Percentiles rank a stretch among this genome's conserved stretches.
These are phyloP conservation scores for Eimeria sp. DNA, from an alignment of 169 alveolate genomes.

Conservation along the genomic window DNA sequence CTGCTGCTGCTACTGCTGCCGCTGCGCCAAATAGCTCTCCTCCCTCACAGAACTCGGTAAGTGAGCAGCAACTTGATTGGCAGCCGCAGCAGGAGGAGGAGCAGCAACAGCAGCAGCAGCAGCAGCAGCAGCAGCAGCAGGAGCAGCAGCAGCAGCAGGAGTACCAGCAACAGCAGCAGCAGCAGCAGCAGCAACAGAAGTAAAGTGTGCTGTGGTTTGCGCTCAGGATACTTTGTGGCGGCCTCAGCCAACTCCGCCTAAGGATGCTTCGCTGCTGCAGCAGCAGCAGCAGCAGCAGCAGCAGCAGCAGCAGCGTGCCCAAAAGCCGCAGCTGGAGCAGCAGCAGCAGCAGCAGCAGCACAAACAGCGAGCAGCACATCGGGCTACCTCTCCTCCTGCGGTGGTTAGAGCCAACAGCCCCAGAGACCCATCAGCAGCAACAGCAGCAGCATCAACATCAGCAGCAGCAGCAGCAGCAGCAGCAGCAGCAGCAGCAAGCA, in stretches of 20 bases:
- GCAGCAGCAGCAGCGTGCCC: not conserved
- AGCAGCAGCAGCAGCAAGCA: not conserved
- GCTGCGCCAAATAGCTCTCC: not conserved
- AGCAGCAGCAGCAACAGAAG: not conserved
- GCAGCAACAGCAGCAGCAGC: not conserved
- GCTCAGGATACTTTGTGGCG: conserved; percentile 9
- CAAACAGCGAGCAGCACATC: conserved; percentile 2
- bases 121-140: not conserved
- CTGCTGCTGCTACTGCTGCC: too few relatives aligned
- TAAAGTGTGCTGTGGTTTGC: not conserved
- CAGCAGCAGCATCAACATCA: not conserved
- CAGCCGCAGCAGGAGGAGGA: too few relatives aligned
- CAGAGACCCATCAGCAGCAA: not conserved
- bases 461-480: conserved; percentile 14
- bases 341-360: not conserved
- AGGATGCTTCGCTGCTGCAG: not conserved
- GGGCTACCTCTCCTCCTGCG: not conserved
- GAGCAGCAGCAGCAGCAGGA: not conserved
- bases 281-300: not conserved
- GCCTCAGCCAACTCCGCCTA: not conserved
- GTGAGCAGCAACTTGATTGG: too few relatives aligned
- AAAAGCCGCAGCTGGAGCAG: not conserved
- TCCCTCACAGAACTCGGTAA: conserved; percentile 14
- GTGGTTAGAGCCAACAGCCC: not conserved
- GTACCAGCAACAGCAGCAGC: not conserved